These are phyloP conservation scores for Fusarium sp. DNA, from an alignment of 2,329 filamentous ascomycete genomes.

Conservation along the genomic window DNA sequence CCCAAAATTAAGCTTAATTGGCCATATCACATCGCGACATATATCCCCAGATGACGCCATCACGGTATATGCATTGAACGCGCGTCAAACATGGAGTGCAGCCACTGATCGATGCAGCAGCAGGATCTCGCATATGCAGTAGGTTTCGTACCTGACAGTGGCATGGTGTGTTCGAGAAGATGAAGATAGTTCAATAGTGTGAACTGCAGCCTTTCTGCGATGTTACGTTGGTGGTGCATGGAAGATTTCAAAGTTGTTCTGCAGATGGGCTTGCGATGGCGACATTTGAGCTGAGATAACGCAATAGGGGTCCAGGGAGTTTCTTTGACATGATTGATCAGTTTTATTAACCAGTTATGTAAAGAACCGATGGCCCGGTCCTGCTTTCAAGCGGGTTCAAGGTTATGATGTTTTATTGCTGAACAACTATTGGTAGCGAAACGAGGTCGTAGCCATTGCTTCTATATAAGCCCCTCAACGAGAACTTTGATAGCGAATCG, in stretches of 20 bases:
- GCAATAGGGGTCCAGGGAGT: not conserved
- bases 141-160: not conserved
- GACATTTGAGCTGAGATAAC: not conserved
- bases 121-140: slow-evolving; percentile 20
- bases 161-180: not conserved
- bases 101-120: not conserved
- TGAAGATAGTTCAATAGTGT: not conserved
- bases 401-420: fast-evolving
- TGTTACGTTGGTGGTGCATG: not conserved
- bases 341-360: fast-evolving
- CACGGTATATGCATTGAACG: not conserved
- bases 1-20: not conserved
- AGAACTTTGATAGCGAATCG: too few relatives aligned
- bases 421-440: fast-evolving
- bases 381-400: fast-evolving
- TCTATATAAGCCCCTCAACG: too few relatives aligned
- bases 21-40: not conserved
- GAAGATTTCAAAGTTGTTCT: not conserved
- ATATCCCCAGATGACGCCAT: slow-evolving; percentile 3
- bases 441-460: fast-evolving
- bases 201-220: not conserved
- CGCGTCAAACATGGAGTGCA: slow-evolving; percentile 3
- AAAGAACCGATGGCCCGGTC: not conserved
- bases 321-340: fast-evolving
- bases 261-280: not conserved